These are phyloP conservation scores for Panaeolus papilionaceus DNA, from an alignment of 768 basidiomycete genomes.

Conservation along the genomic window DNA sequence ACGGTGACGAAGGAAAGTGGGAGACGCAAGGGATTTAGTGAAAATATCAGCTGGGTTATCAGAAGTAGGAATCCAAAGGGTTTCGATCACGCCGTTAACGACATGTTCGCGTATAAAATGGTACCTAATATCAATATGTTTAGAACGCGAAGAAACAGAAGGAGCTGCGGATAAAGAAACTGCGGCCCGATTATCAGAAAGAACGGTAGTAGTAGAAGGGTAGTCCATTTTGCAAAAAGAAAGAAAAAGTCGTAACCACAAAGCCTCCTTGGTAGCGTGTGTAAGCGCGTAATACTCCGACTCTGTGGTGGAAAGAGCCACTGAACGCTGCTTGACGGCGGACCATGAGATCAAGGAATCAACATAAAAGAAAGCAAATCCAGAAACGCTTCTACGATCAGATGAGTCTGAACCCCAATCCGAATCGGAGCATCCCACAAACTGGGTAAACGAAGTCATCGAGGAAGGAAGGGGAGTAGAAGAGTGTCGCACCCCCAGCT, in stretches of 20 bases:
- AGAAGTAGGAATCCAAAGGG: conserved; percentile 16
- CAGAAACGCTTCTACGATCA: conserved; percentile 21
- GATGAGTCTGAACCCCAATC: conserved; percentile 31
- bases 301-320: conserved; percentile 22
- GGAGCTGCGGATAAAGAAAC: conserved; percentile 35
- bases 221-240: conserved; percentile 8
- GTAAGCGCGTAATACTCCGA: conserved; percentile 25
- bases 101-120: conserved; percentile 24
- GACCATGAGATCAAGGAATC: conserved; percentile 24
- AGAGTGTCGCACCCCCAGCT: conserved; percentile 19
- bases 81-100: conserved; percentile 8
- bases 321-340: conserved; percentile 22
- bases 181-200: conserved; percentile 34
- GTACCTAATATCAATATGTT: conserved; percentile 23
- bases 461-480: conserved; percentile 12
- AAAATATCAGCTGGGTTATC: conserved; percentile 25
- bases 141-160: conserved; percentile 28
- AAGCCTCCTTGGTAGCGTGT: conserved; percentile 19
- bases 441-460: neutral
- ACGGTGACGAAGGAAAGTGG: neutral
- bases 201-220: conserved; percentile 4
- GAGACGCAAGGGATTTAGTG: conserved; percentile 19
- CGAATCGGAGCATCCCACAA: conserved; percentile 29
- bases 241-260: conserved; percentile 20
- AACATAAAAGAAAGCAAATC: conserved; percentile 17